Percentiles rank a stretch among this genome's conserved stretches.
These are phyloP conservation scores for Chaetomium cochliodes DNA, from an alignment of 495 filamentous ascomycete genomes.

Conservation along the genomic window DNA sequence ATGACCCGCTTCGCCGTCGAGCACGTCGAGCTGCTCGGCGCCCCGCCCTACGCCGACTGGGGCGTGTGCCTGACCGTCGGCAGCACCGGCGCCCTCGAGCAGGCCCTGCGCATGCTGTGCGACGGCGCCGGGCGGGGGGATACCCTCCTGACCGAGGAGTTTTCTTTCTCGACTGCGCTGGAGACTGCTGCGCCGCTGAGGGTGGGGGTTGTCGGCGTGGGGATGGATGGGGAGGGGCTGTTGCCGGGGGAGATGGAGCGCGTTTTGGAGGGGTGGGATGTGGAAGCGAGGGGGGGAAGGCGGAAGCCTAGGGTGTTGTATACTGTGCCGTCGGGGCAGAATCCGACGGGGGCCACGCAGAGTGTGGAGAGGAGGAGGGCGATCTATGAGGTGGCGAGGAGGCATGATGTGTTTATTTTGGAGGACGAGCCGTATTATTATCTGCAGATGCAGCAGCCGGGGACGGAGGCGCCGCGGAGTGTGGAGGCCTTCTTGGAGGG, in stretches of 20 bases:
- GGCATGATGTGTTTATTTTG: conserved; percentile 82
- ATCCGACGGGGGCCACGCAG: conserved; percentile 88
- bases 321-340: conserved; percentile 84
- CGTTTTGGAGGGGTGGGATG: conserved; percentile 67
- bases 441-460: conserved; percentile 90
- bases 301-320: conserved; percentile 76
- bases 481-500: conserved; percentile 49
- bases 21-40: conserved; percentile 79
- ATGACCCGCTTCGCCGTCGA: conserved; percentile 85
- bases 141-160: conserved; percentile 77
- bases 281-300: conserved; percentile 50
- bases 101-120: conserved; percentile 72
- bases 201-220: conserved; percentile 65
- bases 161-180: conserved; percentile 77
- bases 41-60: conserved; percentile 83
- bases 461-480: conserved; percentile 31
- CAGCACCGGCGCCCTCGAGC: conserved; percentile 74
- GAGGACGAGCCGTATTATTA: conserved; percentile 99
- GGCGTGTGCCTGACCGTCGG: conserved; percentile 70
- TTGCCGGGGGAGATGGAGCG: conserved; percentile 64
- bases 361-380: conserved; percentile 59
- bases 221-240: conserved; percentile 77
- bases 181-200: conserved; percentile 81
- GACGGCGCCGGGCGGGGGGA: conserved; percentile 61
- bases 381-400: conserved; percentile 73